phyloP scores from a whole-genome alignment of 805 yeast species.

The Tetrapisispora pingtungensis region DNA sequence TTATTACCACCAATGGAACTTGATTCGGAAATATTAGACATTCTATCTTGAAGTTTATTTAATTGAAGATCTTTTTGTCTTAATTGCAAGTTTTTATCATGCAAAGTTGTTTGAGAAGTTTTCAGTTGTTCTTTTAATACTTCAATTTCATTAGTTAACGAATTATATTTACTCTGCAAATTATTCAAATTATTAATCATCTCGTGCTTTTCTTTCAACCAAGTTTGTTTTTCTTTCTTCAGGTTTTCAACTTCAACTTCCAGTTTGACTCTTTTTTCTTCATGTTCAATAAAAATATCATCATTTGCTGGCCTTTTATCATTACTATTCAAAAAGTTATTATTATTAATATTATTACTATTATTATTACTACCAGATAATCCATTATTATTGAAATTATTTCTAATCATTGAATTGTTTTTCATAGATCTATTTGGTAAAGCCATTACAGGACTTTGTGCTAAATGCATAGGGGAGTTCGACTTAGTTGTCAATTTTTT shows the following conservation, averaged over 20 bases:
- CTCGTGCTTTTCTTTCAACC: conserved; percentile 27
- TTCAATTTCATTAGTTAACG: conserved; percentile 42
- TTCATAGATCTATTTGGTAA: conserved; percentile 4
- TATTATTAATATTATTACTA: background rate
- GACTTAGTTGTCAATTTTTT: conserved; percentile 29
- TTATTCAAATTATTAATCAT: conserved; percentile 23
- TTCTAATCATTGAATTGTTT: background rate
- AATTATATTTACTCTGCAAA: conserved; percentile 26
- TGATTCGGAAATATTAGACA: conserved; percentile 7
- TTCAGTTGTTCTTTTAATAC: conserved; percentile 27
- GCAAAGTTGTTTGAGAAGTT: conserved; percentile 11
- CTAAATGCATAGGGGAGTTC: background rate
- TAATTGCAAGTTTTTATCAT: conserved; percentile 15
- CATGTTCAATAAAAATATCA: conserved; percentile 5
- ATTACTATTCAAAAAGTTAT: background rate
- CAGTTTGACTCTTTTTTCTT: conserved; percentile 26
- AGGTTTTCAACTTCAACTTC: conserved; percentile 32
- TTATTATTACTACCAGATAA: background rate
- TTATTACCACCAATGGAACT: background rate
- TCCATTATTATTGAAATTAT: background rate
- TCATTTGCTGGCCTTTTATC: conserved; percentile 11
- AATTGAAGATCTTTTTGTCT: conserved; percentile 18
- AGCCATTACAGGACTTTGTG: conserved; percentile 1
- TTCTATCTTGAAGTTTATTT: conserved; percentile 15
- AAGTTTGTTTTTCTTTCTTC: conserved; percentile 40